These are phyloP conservation scores for Phallus indusiatus DNA, from an alignment of 768 basidiomycete species.

Conservation along the genomic window DNA sequence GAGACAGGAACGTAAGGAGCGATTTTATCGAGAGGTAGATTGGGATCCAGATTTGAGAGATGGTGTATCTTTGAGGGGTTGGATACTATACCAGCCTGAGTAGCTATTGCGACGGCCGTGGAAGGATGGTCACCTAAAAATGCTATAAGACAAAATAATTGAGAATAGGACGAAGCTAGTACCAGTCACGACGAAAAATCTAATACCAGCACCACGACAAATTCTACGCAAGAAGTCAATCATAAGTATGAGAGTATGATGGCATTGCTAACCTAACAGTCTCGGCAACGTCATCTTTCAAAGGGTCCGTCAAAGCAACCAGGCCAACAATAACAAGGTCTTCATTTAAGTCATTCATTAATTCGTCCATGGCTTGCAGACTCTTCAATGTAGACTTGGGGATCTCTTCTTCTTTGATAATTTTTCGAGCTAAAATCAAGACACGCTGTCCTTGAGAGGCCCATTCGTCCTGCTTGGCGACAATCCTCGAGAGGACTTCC, in stretches of 20 bases:
- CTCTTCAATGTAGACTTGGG: slow-evolving; percentile 22
- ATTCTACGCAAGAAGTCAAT: slow-evolving; percentile 15
- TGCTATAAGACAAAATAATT: not conserved
- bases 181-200: slow-evolving; percentile 56
- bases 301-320: slow-evolving; percentile 53
- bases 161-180: not conserved
- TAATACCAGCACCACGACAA: slow-evolving; percentile 48
- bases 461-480: slow-evolving; percentile 35
- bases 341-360: slow-evolving; percentile 30
- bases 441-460: slow-evolving; percentile 51
- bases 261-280: slow-evolving; percentile 24
- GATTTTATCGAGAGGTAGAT: slow-evolving; percentile 15
- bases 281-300: slow-evolving; percentile 43
- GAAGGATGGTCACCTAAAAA: slow-evolving; percentile 43
- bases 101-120: slow-evolving; percentile 55
- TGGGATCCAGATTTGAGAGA: slow-evolving; percentile 27
- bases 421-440: slow-evolving; percentile 43
- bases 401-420: slow-evolving; percentile 25
- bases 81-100: slow-evolving; percentile 49
- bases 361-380: slow-evolving; percentile 32
- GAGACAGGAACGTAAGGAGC: slow-evolving; percentile 3
- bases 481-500: slow-evolving; percentile 21
- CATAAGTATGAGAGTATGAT: not conserved
- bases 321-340: slow-evolving; percentile 47
- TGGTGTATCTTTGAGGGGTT: slow-evolving; percentile 27